Evolutionary conservation across 2,329 filamentous ascomycete species (phyloP).

Genomic region (Alternaria gaisen): DNA sequence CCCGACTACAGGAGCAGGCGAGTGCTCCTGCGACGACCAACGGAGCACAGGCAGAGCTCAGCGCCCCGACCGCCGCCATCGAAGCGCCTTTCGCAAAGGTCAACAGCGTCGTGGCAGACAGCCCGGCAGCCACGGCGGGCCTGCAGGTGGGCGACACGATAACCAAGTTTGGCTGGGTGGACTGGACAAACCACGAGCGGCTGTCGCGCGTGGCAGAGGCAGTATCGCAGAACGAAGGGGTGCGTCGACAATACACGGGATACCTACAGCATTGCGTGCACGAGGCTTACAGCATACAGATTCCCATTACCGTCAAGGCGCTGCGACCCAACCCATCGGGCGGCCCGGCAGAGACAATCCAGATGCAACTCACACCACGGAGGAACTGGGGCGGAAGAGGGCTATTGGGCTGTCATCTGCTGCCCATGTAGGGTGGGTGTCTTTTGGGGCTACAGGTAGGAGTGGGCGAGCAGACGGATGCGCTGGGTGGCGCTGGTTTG

Average conservation of each 20-base stretch:
- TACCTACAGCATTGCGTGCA: neutral
- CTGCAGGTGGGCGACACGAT: conserved; percentile 83
- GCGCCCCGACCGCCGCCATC: conserved; percentile 47
- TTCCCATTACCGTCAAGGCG: conserved; percentile 72
- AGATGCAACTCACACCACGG: conserved; percentile 77
- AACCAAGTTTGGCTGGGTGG: conserved; percentile 83
- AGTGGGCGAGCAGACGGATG: conserved; percentile 33
- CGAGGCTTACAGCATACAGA: conserved; percentile 59
- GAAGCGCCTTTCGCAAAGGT: conserved; percentile 85
- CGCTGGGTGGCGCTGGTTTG: conserved; percentile 44
- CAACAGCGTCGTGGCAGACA: conserved; percentile 78
- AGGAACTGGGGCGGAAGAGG: conserved; percentile 91
- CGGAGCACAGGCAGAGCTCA: conserved; percentile 32
- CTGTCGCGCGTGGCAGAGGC: conserved; percentile 87
- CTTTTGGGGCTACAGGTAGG: too few species aligned
- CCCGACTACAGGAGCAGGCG: conserved; percentile 64
- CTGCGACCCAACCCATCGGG: conserved; percentile 58
- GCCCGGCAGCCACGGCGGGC: conserved; percentile 85
- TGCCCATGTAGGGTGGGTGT: conserved; percentile 71
- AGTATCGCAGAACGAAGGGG: conserved; percentile 88
- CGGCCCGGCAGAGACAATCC: conserved; percentile 61
- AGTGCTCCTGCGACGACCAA: conserved; percentile 47
- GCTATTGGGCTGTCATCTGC: conserved; percentile 86
- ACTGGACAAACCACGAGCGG: conserved; percentile 84
- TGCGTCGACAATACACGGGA: conserved; percentile 59